A percentile compares a stretch with the other conserved stretches of the same genome.
Evolutionary conservation across 208 protist genomes (phyloP).

Genomic region (Acanthamoeba healyi): DNA sequence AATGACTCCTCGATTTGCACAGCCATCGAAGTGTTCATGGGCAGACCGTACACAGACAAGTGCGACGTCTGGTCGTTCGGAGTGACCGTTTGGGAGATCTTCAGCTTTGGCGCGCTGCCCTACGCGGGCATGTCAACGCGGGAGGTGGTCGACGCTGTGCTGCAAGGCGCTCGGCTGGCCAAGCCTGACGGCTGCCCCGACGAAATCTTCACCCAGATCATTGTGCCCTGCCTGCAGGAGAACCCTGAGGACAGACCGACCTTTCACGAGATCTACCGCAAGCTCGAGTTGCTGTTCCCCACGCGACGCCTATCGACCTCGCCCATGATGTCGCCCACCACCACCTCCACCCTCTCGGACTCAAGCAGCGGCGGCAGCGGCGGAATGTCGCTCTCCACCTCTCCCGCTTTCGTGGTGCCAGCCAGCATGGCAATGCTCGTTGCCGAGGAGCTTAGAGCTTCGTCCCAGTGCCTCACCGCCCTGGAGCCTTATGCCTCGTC

Average conservation of each 20-base stretch:
- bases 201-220: slow-evolving; percentile 46
- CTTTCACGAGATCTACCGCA: slow-evolving; percentile 51
- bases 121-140: slow-evolving; percentile 43
- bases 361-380: background rate
- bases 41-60: slow-evolving; percentile 53
- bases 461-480: background rate
- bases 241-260: slow-evolving; percentile 63
- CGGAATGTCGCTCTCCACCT: background rate
- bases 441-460: background rate
- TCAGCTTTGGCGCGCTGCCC: slow-evolving; percentile 70
- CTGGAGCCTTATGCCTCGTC: slow-evolving; percentile 27
- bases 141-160: slow-evolving; percentile 57
- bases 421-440: background rate
- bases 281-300: slow-evolving; percentile 53
- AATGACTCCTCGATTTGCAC: background rate
- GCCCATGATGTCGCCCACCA: slow-evolving; percentile 23
- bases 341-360: background rate
- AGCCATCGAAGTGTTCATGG: slow-evolving; percentile 73
- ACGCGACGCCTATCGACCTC: background rate
- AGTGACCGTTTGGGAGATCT: slow-evolving; percentile 73
- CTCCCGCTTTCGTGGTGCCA: background rate
- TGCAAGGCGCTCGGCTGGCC: background rate
- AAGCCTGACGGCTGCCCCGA: slow-evolving; percentile 57
- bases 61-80: slow-evolving; percentile 68
- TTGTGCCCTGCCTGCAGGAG: slow-evolving; percentile 28